Percentiles rank a stretch among this genome's conserved stretches.
phyloP scores from a whole-genome alignment of 192 early-diverging fungal species.

The Umbelopsis sp. region DNA sequence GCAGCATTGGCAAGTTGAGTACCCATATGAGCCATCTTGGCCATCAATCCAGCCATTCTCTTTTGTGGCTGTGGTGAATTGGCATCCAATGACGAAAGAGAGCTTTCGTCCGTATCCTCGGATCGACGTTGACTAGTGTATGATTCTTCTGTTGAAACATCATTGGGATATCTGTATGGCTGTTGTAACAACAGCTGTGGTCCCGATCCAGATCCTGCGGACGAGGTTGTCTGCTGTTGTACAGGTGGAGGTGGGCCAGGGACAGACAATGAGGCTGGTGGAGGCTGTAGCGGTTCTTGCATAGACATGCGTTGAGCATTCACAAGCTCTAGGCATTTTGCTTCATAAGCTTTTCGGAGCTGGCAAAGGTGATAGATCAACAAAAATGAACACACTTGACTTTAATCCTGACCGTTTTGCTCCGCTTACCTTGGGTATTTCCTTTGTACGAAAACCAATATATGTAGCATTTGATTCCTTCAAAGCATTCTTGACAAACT shows the following conservation, averaged over 20 bases:
- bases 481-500: conserved; percentile 18
- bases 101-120: conserved; percentile 22
- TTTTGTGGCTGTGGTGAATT: conserved; percentile 25
- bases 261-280: not conserved
- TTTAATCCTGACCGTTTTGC: too few relatives aligned
- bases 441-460: conserved; percentile 17
- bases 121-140: not conserved
- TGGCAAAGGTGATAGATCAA: conserved; percentile 10
- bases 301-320: conserved; percentile 4
- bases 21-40: conserved; percentile 26
- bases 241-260: not conserved
- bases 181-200: not conserved
- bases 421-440: conserved; percentile 33
- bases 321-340: conserved; percentile 30
- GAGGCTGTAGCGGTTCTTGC: conserved; percentile 7
- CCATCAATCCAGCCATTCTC: conserved; percentile 30
- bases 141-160: not conserved
- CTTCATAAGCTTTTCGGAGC: conserved; percentile 30
- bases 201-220: not conserved
- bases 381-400: too few relatives aligned
- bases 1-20: conserved; percentile 22
- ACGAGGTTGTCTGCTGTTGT: not conserved
- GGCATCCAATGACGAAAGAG: not conserved
- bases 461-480: conserved; percentile 31
- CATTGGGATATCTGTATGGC: not conserved